Conservation (phyloP, 129 eudicot species). For the Flaveria sonorensis region DNA sequence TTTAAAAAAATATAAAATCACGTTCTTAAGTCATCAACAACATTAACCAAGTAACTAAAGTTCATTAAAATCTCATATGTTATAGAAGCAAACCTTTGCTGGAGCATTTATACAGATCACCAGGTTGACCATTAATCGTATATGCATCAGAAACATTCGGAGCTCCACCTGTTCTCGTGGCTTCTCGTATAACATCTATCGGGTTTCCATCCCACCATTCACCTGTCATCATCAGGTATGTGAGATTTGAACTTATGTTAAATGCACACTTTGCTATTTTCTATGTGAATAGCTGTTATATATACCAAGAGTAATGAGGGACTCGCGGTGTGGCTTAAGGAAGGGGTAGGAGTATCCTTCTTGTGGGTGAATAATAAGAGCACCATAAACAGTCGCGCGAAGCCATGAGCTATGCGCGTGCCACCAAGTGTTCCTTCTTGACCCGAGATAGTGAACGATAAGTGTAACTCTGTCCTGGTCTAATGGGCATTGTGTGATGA, state of each 20-base stretch:
- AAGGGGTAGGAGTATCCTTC: constrained; percentile 77
- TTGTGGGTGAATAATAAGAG: constrained; percentile 73
- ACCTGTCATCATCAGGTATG: constrained; percentile 47
- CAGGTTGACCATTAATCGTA: constrained; percentile 97
- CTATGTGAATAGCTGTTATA: neutral
- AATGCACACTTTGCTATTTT: neutral
- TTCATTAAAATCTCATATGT: neutral
- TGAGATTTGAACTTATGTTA: neutral
- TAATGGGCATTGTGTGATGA: constrained; percentile 96
- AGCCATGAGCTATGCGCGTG: constrained; percentile 98
- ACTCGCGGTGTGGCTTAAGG: constrained; percentile 76
- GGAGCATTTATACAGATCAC: constrained; percentile 88
- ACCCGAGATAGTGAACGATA: constrained; percentile 78
- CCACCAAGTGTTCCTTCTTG: constrained; percentile 99
- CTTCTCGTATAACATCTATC: constrained; percentile 68
- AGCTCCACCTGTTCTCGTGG: constrained; percentile 86
- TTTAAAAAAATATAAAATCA: neutral
- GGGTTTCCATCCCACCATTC: constrained; percentile 99
- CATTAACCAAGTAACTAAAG: neutral
- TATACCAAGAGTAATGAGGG: constrained; percentile 75
- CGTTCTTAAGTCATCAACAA: neutral
- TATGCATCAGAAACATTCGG: constrained; percentile 94
- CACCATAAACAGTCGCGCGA: constrained; percentile 94
- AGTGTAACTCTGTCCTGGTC: constrained; percentile 93
- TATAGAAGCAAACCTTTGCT: constrained; percentile 58